Evolutionary conservation across 768 basidiomycete species (phyloP).

Genomic region (Termitomyces bulborhizus): DNA sequence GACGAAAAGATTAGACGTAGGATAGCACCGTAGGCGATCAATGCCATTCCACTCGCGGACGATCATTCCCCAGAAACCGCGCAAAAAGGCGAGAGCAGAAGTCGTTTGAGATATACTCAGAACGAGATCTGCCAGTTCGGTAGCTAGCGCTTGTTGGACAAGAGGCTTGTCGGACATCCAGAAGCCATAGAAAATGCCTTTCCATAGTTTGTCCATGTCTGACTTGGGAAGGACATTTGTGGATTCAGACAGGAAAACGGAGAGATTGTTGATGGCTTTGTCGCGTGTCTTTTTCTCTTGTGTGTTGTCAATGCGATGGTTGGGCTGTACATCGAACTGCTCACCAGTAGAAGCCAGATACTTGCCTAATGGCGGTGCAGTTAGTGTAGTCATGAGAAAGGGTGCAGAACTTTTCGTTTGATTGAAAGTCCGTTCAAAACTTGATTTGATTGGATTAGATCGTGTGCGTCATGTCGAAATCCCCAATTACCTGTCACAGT

Average conservation of each 20-base stretch:
- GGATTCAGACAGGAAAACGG: constrained; percentile 68
- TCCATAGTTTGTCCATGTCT: constrained; percentile 94
- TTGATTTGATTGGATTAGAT: background rate
- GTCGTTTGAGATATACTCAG: constrained; percentile 54
- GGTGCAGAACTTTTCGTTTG: constrained; percentile 4
- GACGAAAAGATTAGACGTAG: constrained; percentile 1
- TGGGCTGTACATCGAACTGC: constrained; percentile 11
- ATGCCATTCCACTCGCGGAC: constrained; percentile 94
- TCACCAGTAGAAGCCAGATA: constrained; percentile 88
- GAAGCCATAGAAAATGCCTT: constrained; percentile 97
- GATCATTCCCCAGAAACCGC: constrained; percentile 87
- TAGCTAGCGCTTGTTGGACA: constrained; percentile 88
- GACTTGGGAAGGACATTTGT: constrained; percentile 54
- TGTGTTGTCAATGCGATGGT: constrained; percentile 15
- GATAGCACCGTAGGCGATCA: constrained; percentile 74
- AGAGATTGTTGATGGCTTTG: constrained; percentile 78
- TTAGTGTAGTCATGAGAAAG: constrained; percentile 27
- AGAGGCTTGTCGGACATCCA: constrained; percentile 99
- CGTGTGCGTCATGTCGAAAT: constrained; percentile 39
- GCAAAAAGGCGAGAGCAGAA: constrained; percentile 68
- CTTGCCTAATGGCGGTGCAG: constrained; percentile 73
- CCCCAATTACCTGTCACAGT: constrained; percentile 94
- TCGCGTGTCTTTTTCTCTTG: constrained; percentile 90
- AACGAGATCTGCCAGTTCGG: constrained; percentile 77
- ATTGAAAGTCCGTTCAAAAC: constrained; percentile 2